Evolutionary conservation across 768 basidiomycete genomes (phyloP), one percentile per base, ranked within the genome.

Genomic region (Dendrothele bispora): DNA sequence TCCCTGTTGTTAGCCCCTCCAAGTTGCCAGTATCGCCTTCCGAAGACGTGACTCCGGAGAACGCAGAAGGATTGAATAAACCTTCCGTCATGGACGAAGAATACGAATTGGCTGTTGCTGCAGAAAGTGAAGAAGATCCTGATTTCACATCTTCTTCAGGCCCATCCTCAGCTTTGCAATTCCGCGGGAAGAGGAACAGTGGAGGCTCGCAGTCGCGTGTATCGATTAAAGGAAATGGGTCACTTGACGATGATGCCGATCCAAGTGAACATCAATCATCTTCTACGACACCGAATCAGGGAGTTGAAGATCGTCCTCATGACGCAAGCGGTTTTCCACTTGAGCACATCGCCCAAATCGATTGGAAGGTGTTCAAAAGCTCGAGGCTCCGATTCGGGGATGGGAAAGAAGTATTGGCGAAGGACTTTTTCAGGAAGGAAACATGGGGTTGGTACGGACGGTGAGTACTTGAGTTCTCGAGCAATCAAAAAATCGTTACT

Each of bases 291-390:
- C 35, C 29, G 20, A n/a, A n/a, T 32, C n/a, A n/a, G 30, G 30
- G n/a, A n/a, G 30, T 10, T 10, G 30, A 32, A n/a, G 30, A 32
- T n/a, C 10, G 30, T 32, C 10, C 10, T 10, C 30, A 32, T 32
- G 30, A 10, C n/a, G 30, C 10, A 32, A 32, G 10, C 30, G 30
- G n/a, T n/a, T 10, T 10, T 10, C 30, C 10, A 10, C 38, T 46
- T 24, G 36, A 36, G 25, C 38, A 46, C 14, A 26, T 73, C 4
- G 73, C 62, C 6, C 50, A 62, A 43, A 69, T 74, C 1, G 61
- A 70, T 11, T 71, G 68, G 63, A 61, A 55, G n/a, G 1, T 56
- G 0, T 26, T 69, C 4, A 55, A 55, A 14, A 60, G 68, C 0
- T 61, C 67, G 4, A 60, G 50, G 24, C 53, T 74, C 27, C 58